Conservation (phyloP, 1,284 basidiomycete genomes). For the Moniliophthora roreri region DNA sequence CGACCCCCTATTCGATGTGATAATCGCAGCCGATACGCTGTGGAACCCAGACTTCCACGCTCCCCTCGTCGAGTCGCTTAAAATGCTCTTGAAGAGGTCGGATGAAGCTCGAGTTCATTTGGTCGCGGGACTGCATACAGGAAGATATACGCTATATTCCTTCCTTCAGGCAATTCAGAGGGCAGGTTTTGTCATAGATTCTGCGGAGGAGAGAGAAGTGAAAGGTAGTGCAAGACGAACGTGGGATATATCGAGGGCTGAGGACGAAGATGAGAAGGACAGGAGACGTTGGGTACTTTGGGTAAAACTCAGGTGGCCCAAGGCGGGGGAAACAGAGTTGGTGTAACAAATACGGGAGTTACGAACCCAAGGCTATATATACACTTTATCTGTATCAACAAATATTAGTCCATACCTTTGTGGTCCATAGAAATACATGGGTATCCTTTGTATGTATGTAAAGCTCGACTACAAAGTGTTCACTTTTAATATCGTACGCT, state of each 20-base stretch:
- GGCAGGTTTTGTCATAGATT: constrained; percentile 48
- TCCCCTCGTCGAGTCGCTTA: constrained; percentile 52
- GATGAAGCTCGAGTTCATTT: constrained; percentile 52
- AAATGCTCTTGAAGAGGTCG: constrained; percentile 41
- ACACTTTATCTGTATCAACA: too few species aligned
- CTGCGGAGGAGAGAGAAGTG: constrained; percentile 47
- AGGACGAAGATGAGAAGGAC: constrained; percentile 60
- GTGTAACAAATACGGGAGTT: too few species aligned
- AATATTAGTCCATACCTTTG: too few species aligned
- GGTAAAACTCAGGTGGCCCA: constrained; percentile 57
- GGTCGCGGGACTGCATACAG: constrained; percentile 73
- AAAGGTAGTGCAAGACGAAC: constrained; percentile 34
- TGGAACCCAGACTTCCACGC: constrained; percentile 67
- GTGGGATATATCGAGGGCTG: constrained; percentile 54
- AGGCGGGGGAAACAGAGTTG: too few species aligned
- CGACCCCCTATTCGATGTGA: constrained; percentile 51
- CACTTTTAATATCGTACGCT: not conserved
- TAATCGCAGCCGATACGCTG: constrained; percentile 72
- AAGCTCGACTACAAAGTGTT: not conserved
- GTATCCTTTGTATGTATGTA: too few species aligned
- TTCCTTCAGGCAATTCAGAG: constrained; percentile 45
- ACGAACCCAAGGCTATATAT: too few species aligned
- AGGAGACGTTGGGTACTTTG: constrained; percentile 70
- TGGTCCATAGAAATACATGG: too few species aligned
- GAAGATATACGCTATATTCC: constrained; percentile 62